phyloP scores from a whole-genome alignment of 805 yeast genomes.

The Wickerhamomyces bisporus region DNA sequence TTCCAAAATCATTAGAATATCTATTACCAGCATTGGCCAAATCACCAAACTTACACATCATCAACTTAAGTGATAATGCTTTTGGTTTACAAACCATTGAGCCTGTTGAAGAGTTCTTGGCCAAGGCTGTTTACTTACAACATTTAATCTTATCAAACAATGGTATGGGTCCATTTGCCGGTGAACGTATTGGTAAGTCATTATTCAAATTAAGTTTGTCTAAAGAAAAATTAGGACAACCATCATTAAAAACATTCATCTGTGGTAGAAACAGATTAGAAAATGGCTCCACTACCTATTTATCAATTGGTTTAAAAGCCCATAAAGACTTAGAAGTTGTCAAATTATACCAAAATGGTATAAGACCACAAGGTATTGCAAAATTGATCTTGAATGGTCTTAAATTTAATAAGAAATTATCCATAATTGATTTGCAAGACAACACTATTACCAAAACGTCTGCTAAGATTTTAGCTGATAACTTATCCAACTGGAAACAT shows the following conservation, averaged over 20 bases:
- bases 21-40: conserved; percentile 69
- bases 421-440: conserved; percentile 84
- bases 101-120: conserved; percentile 73
- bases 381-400: conserved; percentile 72
- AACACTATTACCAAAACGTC: conserved; percentile 82
- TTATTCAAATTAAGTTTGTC: conserved; percentile 64
- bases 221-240: conserved; percentile 43
- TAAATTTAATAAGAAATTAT: conserved; percentile 50
- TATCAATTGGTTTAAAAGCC: conserved; percentile 79
- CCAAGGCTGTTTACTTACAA: conserved; percentile 71
- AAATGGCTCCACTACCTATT: conserved; percentile 83
- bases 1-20: conserved; percentile 72
- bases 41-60: conserved; percentile 61
- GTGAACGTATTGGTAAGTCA: conserved; percentile 88
- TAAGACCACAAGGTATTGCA: conserved; percentile 88
- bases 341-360: conserved; percentile 92
- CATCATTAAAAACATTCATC: conserved; percentile 72
- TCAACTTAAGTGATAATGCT: conserved; percentile 92
- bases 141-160: conserved; percentile 89
- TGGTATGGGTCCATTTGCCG: conserved; percentile 98
- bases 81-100: conserved; percentile 94
- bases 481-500: conserved; percentile 56
- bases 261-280: conserved; percentile 98
- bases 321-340: conserved; percentile 70
- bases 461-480: conserved; percentile 57